Evolutionary conservation across 305 asterid genomes (phyloP).

Genomic region (Fraxinus dipetala): DNA sequence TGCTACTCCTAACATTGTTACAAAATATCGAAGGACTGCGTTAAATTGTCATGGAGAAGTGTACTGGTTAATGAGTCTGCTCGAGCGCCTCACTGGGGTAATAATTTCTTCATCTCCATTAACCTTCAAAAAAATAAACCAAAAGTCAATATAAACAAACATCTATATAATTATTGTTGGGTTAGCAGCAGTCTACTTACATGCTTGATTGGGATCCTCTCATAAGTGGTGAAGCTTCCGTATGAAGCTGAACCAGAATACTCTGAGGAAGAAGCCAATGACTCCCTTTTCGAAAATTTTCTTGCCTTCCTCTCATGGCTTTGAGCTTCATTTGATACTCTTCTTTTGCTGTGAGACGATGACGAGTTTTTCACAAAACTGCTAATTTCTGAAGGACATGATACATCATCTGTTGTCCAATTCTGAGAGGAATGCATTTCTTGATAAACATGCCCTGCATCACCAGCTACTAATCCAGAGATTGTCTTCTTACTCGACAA

Average conservation of each 20-base stretch:
- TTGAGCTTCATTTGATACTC: constrained; percentile 38
- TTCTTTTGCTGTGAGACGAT: constrained; percentile 29
- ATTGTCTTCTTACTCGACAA: constrained; percentile 10
- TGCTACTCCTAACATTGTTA: neutral
- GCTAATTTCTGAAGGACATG: constrained; percentile 71
- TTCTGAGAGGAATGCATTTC: constrained; percentile 32
- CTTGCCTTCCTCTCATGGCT: constrained; percentile 42
- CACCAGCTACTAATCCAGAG: neutral
- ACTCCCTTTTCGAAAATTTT: constrained; percentile 44
- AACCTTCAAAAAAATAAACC: constrained; percentile 37
- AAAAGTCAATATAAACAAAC: neutral
- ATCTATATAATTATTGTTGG: neutral
- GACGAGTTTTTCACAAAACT: constrained; percentile 44
- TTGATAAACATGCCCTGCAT: constrained; percentile 15
- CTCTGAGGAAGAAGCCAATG: constrained; percentile 45
- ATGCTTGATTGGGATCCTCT: constrained; percentile 60
- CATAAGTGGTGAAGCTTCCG: constrained; percentile 94
- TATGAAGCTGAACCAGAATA: constrained; percentile 55
- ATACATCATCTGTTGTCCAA: constrained; percentile 30
- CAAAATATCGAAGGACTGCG: neutral
- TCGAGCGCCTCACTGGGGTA: constrained; percentile 86
- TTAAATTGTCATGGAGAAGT: constrained; percentile 31
- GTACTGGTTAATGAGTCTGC: constrained; percentile 55
- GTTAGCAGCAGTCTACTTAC: constrained; percentile 34
- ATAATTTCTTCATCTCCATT: constrained; percentile 61